Base-by-base conservation (phyloP, 371 early-diverging fungal species). In the Syncephalastrum monosporum region DNA sequence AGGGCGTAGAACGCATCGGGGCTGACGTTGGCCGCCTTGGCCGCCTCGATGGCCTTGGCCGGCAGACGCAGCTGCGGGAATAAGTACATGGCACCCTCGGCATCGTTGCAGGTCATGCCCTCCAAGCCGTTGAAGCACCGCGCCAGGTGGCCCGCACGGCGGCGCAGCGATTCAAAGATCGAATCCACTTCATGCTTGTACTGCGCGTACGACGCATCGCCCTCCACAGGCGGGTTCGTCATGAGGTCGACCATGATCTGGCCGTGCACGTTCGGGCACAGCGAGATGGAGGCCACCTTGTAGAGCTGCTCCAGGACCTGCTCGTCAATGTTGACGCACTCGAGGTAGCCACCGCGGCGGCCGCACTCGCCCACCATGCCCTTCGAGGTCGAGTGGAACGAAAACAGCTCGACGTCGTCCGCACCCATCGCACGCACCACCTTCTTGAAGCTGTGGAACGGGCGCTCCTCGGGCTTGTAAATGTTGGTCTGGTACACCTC, bases 341-440 rank as follows among this genome's bases (percentile, higher is more conserved):
- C 99, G 81, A 96, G 92, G 78, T 95, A 98, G 4, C 98, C 99
- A 57, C 98, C 99, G 45, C 99, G 92, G 50, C 94, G 90, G 46
- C 99, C 99, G 64, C 99, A 98, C 70, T 98, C 99, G 56, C 99
- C 99, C 61, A 98, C 77, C 94, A 97, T 91, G 47, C 99, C 99
- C 77, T 98, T 98, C 47, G 96, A 95, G 53, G 95, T 87, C 48
- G 91, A 91, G 68, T 98, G 97, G 59, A 69, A 69, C 5, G 69
- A 69, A 10, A 69, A 50, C 5, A 69, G 59, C 78, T 97, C 96
- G 10, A 86, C 63, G 50, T 81, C 64, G 6, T 62, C 48, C 5
- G 82, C 69, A 14, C 86, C 89, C 87, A 85, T 87, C 53, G 81
- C 81, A 57, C 68, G 78, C 50, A 89, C 71, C 0, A 93, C 88